These are phyloP conservation scores for Heterobasidion parviporum DNA, from an alignment of 1,284 basidiomycete species.

Conservation along the genomic window DNA sequence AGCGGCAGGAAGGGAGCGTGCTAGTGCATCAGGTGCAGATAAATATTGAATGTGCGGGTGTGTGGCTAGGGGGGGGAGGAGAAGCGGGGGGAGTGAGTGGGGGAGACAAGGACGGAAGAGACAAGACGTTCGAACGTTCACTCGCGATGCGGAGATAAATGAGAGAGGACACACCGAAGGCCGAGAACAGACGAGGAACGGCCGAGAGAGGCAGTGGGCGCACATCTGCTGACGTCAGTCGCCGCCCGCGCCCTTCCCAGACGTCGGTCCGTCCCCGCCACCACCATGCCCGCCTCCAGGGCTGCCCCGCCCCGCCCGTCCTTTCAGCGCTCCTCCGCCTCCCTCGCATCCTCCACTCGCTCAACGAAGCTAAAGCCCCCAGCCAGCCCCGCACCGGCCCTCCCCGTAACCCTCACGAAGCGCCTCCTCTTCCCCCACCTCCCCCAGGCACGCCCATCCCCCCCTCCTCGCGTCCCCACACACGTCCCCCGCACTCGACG, in stretches of 20 bases:
- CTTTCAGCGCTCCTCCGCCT: slow-evolving; percentile 15
- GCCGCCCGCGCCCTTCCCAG: too few relatives aligned
- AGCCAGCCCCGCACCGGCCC: slow-evolving; percentile 12
- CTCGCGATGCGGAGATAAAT: too few relatives aligned
- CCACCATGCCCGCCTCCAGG: background rate
- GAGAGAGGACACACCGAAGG: too few relatives aligned
- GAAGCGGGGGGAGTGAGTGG: too few relatives aligned
- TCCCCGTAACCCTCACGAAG: slow-evolving; percentile 39
- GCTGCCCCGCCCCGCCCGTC: background rate
- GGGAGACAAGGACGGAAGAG: too few relatives aligned
- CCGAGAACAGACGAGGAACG: too few relatives aligned
- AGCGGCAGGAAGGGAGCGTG: slow-evolving; percentile 9
- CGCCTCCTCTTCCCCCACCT: slow-evolving; percentile 65
- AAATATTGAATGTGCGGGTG: background rate
- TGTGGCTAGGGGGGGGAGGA: background rate
- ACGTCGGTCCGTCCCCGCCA: background rate
- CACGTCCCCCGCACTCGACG: slow-evolving; percentile 45
- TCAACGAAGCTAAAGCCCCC: slow-evolving; percentile 12
- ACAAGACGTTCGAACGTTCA: too few relatives aligned
- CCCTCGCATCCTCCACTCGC: slow-evolving; percentile 16
- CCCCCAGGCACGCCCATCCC: slow-evolving; percentile 38
- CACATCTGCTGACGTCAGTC: too few relatives aligned
- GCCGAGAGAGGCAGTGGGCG: too few relatives aligned
- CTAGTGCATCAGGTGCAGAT: slow-evolving; percentile 11
- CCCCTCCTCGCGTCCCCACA: slow-evolving; percentile 38